Evolutionary conservation across 225 moss, liverwort and hornwort genomes (phyloP).

Genomic region (Pleurozium schreberi): DNA sequence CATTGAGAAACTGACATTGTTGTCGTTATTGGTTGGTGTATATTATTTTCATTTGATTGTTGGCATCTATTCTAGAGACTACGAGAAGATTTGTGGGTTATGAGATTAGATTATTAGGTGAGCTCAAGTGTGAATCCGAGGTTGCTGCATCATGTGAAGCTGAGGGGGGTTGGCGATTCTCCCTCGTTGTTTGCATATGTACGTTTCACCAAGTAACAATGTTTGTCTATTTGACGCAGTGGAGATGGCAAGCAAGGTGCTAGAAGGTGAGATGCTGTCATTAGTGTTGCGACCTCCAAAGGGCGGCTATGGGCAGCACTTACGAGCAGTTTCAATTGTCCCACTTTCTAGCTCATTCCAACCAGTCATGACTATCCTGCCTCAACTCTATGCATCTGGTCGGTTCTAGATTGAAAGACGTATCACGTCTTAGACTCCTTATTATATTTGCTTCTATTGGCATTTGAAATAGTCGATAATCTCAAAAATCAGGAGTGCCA

Average conservation of each 20-base stretch:
- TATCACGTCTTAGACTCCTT: background rate
- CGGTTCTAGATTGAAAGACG: background rate
- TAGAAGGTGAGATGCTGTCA: constrained; percentile 44
- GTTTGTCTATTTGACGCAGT: constrained; percentile 6
- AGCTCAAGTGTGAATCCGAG: background rate
- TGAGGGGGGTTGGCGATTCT: background rate
- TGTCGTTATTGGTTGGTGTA: background rate
- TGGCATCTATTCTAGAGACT: background rate
- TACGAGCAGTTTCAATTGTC: constrained; percentile 37
- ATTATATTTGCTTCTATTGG: background rate
- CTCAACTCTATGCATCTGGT: constrained; percentile 19
- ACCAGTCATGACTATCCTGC: constrained; percentile 26
- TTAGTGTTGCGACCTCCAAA: constrained; percentile 35
- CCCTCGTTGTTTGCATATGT: background rate
- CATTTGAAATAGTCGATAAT: background rate
- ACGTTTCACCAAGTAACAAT: background rate
- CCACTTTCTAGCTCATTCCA: constrained; percentile 40
- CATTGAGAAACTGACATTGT: background rate
- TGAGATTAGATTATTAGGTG: background rate
- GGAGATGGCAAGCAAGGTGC: constrained; percentile 26
- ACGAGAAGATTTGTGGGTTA: background rate
- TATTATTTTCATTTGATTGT: background rate
- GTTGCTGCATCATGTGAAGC: background rate
- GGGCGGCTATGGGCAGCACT: constrained; percentile 34
- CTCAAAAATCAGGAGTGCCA: background rate